A percentile compares a stretch with the other conserved stretches of the same genome.
These are phyloP conservation scores for Candida wancherniae DNA, from an alignment of 805 yeast genomes.

Conservation along the genomic window DNA sequence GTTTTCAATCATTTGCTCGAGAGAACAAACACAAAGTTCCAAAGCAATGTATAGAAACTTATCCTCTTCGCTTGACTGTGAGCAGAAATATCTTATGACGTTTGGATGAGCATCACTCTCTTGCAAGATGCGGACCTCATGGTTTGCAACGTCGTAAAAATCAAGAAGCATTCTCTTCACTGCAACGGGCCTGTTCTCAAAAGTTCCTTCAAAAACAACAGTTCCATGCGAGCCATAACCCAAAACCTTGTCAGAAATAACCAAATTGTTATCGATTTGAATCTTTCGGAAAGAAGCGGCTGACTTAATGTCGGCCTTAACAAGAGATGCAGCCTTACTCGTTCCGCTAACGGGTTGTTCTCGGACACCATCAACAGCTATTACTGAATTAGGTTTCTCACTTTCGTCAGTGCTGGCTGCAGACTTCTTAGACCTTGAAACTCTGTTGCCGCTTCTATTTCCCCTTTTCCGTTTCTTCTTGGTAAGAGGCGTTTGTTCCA, in stretches of 20 bases:
- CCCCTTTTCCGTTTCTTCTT: constrained; percentile 76
- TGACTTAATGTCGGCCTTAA: constrained; percentile 18
- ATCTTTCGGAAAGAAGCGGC: constrained; percentile 23
- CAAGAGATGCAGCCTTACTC: no score
- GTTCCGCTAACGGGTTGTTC: constrained; percentile 18
- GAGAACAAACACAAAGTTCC: constrained; percentile 83
- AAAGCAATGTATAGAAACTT: constrained; percentile 87
- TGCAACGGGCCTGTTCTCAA: constrained; percentile 92
- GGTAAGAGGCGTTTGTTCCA: constrained; percentile 14
- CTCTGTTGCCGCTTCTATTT: constrained; percentile 73
- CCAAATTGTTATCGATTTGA: constrained; percentile 47
- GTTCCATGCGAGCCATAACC: constrained; percentile 98
- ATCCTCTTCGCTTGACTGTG: constrained; percentile 70
- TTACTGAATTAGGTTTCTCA: constrained; percentile 2
- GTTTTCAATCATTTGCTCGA: constrained; percentile 82
- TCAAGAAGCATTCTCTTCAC: constrained; percentile 91
- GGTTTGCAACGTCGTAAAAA: constrained; percentile 90
- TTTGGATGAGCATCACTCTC: constrained; percentile 97
- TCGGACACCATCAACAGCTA: constrained; percentile 2
- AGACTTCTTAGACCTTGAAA: constrained; percentile 25
- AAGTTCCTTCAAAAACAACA: constrained; percentile 83
- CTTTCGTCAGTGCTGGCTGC: no score
- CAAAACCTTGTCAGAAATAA: constrained; percentile 66
- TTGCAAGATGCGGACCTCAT: constrained; percentile 79
- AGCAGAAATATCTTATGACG: constrained; percentile 87